Evolutionary conservation across 2,329 filamentous ascomycete genomes (phyloP).

Genomic region (Stylonectria norvegica): DNA sequence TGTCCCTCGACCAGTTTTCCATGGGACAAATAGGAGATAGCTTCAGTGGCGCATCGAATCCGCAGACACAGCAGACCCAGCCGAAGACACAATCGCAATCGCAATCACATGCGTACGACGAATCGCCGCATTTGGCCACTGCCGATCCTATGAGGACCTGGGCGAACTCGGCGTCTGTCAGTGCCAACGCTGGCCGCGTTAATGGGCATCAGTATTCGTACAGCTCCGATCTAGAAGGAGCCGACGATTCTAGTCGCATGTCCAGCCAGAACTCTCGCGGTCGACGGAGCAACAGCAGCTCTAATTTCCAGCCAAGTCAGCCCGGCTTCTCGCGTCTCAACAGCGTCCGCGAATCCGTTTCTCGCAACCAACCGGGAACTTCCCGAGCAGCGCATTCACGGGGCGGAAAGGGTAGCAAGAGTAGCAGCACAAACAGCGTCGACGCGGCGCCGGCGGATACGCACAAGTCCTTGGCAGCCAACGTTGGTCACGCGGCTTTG

Average conservation of each 20-base stretch:
- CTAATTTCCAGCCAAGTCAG: constrained; percentile 62
- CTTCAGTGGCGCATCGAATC: constrained; percentile 7
- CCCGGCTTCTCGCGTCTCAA: constrained; percentile 58
- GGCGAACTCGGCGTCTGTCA: constrained; percentile 24
- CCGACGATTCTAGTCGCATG: constrained; percentile 51
- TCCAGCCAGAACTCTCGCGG: constrained; percentile 54
- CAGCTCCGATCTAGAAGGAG: constrained; percentile 58
- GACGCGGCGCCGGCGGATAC: constrained; percentile 64
- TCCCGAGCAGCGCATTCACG: constrained; percentile 46
- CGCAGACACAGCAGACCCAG: constrained; percentile 8
- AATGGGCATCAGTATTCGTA: constrained; percentile 48
- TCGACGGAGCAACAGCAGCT: constrained; percentile 77
- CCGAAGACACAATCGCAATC: too few species aligned
- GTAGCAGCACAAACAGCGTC: constrained; percentile 65
- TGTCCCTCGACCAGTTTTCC: constrained; percentile 83
- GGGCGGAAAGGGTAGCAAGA: constrained; percentile 68
- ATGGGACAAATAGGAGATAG: constrained; percentile 41
- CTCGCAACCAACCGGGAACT: constrained; percentile 36
- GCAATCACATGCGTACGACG: constrained; percentile 27
- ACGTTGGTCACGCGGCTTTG: constrained; percentile 52
- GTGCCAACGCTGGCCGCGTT: constrained; percentile 21
- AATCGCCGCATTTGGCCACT: constrained; percentile 21
- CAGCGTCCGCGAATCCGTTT: constrained; percentile 52
- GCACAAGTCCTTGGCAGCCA: constrained; percentile 55
- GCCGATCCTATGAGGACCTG: constrained; percentile 35